A percentile compares a stretch with the other conserved stretches of the same genome.
Conservation (phyloP, 2,329 filamentous ascomycete genomes). For the Ophiostoma populinum region DNA sequence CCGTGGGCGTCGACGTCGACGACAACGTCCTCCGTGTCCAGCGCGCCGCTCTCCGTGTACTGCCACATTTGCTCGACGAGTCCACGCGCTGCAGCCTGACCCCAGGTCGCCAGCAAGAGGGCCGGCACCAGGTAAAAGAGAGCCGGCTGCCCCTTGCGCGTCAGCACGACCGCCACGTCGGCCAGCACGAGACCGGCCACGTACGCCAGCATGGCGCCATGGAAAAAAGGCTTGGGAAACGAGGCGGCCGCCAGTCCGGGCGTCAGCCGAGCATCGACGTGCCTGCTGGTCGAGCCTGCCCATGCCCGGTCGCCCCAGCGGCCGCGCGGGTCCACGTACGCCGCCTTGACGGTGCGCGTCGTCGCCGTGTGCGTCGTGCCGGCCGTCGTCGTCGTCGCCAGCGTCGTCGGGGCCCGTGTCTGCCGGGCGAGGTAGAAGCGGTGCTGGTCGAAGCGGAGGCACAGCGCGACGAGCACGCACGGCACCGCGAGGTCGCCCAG, state of each 20-base stretch:
- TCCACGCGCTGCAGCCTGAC: constrained; percentile 49
- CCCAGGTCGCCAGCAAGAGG: constrained; percentile 58
- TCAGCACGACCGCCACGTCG: constrained; percentile 58
- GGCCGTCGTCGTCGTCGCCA: constrained; percentile 19
- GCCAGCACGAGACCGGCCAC: constrained; percentile 60
- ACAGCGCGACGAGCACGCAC: constrained; percentile 75
- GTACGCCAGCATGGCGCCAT: constrained; percentile 61
- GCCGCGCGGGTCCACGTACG: constrained; percentile 44
- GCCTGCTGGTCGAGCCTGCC: constrained; percentile 26
- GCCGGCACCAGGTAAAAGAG: constrained; percentile 83
- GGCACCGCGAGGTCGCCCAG: constrained; percentile 89
- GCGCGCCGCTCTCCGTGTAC: constrained; percentile 56
- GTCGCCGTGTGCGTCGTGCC: constrained; percentile 17
- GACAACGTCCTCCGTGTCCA: constrained; percentile 36
- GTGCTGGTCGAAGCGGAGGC: constrained; percentile 82
- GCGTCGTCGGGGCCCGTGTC: constrained; percentile 20
- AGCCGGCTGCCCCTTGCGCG: constrained; percentile 71
- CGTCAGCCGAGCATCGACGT: constrained; percentile 5
- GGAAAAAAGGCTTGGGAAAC: constrained; percentile 79
- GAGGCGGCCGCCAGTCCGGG: constrained; percentile 23
- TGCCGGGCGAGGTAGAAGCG: constrained; percentile 59
- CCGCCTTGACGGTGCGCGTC: constrained; percentile 29
- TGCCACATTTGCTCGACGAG: constrained; percentile 63
- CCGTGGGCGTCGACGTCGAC: constrained; percentile 36
- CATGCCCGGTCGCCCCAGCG: constrained; percentile 76